Evolutionary conservation across 305 asterid genomes (phyloP).

Genomic region (Fraxinus baroniana): DNA sequence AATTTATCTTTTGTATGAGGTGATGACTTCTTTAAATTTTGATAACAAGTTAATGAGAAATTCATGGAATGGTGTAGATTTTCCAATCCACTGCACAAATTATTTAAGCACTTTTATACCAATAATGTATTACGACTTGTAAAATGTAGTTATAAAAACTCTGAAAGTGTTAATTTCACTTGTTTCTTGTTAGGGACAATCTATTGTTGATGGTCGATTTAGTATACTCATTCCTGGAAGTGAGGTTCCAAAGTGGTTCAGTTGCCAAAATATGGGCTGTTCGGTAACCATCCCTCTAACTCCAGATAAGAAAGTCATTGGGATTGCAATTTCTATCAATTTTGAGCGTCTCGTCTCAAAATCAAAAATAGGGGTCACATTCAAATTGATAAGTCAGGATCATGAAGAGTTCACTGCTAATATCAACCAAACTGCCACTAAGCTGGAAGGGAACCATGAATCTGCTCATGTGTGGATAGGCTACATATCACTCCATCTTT

Average conservation of each 20-base stretch:
- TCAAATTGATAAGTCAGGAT: conserved; percentile 17
- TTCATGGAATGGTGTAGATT: neutral
- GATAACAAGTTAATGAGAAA: neutral
- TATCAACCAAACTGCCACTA: conserved; percentile 5
- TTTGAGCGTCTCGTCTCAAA: conserved; percentile 2
- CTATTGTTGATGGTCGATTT: conserved; percentile 8
- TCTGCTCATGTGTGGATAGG: conserved; percentile 17
- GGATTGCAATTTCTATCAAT: conserved; percentile 17
- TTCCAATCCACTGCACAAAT: neutral
- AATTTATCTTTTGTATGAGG: neutral
- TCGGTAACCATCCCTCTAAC: conserved; percentile 15
- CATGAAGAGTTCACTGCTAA: conserved; percentile 14
- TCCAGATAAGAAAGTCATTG: neutral
- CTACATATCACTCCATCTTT: conserved; percentile 14
- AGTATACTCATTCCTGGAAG: conserved; percentile 18
- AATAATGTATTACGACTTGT: neutral
- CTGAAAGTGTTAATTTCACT: neutral
- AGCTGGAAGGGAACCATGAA: conserved; percentile 4
- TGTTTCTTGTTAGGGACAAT: conserved; percentile 14
- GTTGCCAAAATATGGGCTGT: conserved; percentile 9
- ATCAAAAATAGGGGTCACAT: conserved; percentile 21
- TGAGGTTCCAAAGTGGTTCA: conserved; percentile 15
- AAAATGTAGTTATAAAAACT: neutral
- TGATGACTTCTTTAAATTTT: neutral
- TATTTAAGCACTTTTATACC: neutral